Evolutionary conservation across 441 rosid genomes (phyloP).

Genomic region (Flueggea neowawraea): DNA sequence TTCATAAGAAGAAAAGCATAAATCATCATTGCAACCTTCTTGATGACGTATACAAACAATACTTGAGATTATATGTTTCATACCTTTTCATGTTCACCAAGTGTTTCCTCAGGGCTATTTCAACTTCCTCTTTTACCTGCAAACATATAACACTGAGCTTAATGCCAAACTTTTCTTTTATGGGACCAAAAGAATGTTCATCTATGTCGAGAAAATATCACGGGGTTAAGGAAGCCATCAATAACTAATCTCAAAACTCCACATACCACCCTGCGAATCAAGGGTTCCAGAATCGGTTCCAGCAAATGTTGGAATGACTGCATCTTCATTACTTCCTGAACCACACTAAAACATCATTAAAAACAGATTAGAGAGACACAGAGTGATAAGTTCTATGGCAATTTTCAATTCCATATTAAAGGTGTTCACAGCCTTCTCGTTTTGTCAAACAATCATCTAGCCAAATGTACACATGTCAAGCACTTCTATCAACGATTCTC

Average conservation of each 20-base stretch:
- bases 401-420: no score
- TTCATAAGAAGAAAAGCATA: conserved; percentile 6
- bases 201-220: neutral
- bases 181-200: neutral
- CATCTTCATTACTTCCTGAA: conserved; percentile 84
- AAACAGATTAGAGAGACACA: conserved; percentile 15
- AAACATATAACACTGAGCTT: conserved; percentile 8
- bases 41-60: neutral
- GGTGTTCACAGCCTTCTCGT: no score
- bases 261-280: conserved; percentile 93
- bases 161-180: neutral
- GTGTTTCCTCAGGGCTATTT: conserved; percentile 78
- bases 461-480: no score
- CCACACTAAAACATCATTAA: conserved; percentile 58
- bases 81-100: conserved; percentile 66
- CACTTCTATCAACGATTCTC: no score
- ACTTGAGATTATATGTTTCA: neutral
- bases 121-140: conserved; percentile 98
- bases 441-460: no score
- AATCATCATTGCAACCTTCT: neutral
- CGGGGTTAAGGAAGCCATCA: neutral
- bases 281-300: conserved; percentile 90
- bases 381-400: neutral
- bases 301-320: conserved; percentile 65
- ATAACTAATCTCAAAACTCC: conserved; percentile 4